A percentile compares a stretch with the other conserved stretches of the same genome.
Evolutionary conservation across 2,329 filamentous ascomycete species (phyloP).

Genomic region (Cercospora zeae-maydis): DNA sequence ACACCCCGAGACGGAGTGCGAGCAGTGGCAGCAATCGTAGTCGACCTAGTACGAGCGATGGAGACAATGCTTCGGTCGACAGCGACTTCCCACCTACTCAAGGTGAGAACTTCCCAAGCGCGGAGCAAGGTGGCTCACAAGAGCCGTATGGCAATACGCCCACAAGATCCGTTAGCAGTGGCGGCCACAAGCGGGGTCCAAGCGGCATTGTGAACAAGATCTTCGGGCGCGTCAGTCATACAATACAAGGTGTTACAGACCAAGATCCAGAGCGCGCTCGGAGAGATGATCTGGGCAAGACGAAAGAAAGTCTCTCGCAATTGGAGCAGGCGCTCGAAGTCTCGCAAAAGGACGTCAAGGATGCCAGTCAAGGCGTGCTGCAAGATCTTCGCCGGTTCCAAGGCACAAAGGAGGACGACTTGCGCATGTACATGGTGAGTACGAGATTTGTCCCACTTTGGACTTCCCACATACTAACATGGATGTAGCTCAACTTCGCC

Average conservation of each 20-base stretch:
- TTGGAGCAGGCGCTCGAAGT: conserved; percentile 87
- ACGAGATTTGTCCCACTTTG: background rate
- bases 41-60: conserved; percentile 38
- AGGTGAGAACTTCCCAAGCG: conserved; percentile 52
- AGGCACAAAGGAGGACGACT: conserved; percentile 88
- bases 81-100: conserved; percentile 89
- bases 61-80: conserved; percentile 87
- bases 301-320: conserved; percentile 77
- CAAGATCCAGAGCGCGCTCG: conserved; percentile 91
- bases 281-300: conserved; percentile 92
- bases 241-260: conserved; percentile 92
- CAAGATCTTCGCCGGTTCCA: conserved; percentile 92
- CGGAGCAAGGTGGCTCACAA: conserved; percentile 66
- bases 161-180: conserved; percentile 24
- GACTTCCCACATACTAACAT: conserved; percentile 4
- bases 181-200: conserved; percentile 68
- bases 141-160: conserved; percentile 28
- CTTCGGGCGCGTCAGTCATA: conserved; percentile 91
- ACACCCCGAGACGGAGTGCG: conserved; percentile 62
- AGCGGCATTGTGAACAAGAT: conserved; percentile 91
- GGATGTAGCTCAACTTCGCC: conserved; percentile 74
- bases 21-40: conserved; percentile 39
- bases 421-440: conserved; percentile 92
- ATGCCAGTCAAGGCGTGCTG: conserved; percentile 83
- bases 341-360: conserved; percentile 85